Evolutionary conservation across 345 rosid species (phyloP), one percentile per base, ranked within the genome.

Genomic region (Aquilaria sinensis): DNA sequence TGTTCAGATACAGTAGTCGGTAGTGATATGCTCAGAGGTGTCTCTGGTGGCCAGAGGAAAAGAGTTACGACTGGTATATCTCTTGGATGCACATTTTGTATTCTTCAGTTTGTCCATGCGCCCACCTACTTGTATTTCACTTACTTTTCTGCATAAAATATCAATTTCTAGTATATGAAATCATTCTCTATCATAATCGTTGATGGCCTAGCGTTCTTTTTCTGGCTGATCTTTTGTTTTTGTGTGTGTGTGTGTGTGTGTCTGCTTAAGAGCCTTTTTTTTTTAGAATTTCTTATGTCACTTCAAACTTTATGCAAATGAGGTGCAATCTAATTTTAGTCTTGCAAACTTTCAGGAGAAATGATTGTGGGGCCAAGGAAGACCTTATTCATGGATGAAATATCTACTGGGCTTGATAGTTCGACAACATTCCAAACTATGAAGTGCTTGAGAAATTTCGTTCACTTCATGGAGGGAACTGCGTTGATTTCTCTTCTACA

Each of bases 331-430:
- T 23, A 37, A 37, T 1, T 37, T 37, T 37, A 7, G 43, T 37
- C 43, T 3, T 37, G 43, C 43, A 37, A 37, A 30, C 34, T 48
- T 72, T 78, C 80, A 92, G 98, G 98, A 62, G 98, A 93, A 78
- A 89, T 89, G 98, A 79, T 87, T 31, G 98, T 93, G 4, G 98
- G 98, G 32, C 97, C 98, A 55, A 81, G 93, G 56, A 89, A 93
- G 70, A 89, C 96, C n/a, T 73, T 93, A 60, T 87, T 93, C 32
- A 93, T 89, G 98, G 98, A 93, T 77, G 98, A 93, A 79, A 93
- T 93, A 71, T 93, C 98, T 10, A 89, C 97, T 13, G 97, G 98
- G 56, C 91, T 93, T 60, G 96, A 93, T 69, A 93, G 97, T 78
- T 87, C 98, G 12, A 93, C 98, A 14, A 93, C 98, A 3, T 93